A percentile compares a stretch with the other conserved stretches of the same genome.
Evolutionary conservation across 2,329 filamentous ascomycete species (phyloP).

Genomic region (Malbranchea zuffiana): DNA sequence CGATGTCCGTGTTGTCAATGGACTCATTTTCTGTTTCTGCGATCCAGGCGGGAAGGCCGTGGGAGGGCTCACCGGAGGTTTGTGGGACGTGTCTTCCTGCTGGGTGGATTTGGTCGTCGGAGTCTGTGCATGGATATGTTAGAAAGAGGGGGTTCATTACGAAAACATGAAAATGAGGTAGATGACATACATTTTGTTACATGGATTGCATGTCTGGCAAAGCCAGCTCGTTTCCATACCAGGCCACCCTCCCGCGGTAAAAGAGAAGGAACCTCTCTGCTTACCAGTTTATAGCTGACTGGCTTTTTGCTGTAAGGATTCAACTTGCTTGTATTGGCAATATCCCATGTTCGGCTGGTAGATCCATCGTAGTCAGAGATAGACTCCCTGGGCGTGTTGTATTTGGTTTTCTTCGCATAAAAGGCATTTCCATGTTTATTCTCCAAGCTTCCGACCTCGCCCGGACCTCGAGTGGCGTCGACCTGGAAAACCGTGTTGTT

Average conservation of each 20-base stretch:
- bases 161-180: conserved; percentile 6
- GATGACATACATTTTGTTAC: conserved; percentile 68
- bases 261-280: conserved; percentile 66
- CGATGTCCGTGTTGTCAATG: conserved; percentile 73
- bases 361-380: conserved; percentile 71
- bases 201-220: conserved; percentile 75
- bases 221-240: conserved; percentile 82
- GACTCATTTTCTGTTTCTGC: conserved; percentile 50
- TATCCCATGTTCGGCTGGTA: conserved; percentile 80
- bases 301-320: conserved; percentile 81
- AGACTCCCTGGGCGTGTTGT: conserved; percentile 56
- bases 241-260: conserved; percentile 70
- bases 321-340: conserved; percentile 71
- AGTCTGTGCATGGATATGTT: conserved; percentile 42
- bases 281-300: conserved; percentile 78
- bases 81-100: conserved; percentile 81
- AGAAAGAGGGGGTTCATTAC: conserved; percentile 3
- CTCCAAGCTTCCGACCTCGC: conserved; percentile 64
- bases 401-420: conserved; percentile 71
- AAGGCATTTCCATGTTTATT: conserved; percentile 90
- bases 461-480: conserved; percentile 60
- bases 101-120: conserved; percentile 70
- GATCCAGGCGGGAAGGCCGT: conserved; percentile 67
- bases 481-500: conserved; percentile 77
- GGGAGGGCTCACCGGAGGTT: conserved; percentile 66